A percentile compares a stretch with the other conserved stretches of the same genome.
phyloP scores from a whole-genome alignment of 2,329 filamentous ascomycete species.

The Aspergillus amoenus region DNA sequence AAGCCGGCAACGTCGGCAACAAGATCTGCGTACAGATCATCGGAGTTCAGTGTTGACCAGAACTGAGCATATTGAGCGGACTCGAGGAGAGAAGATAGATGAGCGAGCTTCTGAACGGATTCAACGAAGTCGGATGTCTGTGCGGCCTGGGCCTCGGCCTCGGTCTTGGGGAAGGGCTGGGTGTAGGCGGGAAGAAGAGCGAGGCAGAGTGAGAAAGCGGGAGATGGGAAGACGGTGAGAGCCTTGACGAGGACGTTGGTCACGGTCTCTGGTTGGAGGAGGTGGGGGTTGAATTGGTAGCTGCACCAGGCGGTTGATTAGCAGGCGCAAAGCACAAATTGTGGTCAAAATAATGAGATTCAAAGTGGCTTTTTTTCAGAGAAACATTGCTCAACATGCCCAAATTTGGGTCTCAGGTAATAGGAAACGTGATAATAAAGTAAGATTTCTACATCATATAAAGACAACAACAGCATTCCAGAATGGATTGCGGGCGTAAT shows the following conservation, averaged over 20 bases:
- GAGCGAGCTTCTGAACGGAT: conserved; percentile 82
- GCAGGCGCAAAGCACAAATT: neutral
- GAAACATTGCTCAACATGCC: conserved; percentile 69
- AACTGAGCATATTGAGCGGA: conserved; percentile 87
- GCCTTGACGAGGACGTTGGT: conserved; percentile 99
- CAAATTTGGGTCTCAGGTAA: conserved; percentile 73
- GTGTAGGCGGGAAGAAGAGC: conserved; percentile 88
- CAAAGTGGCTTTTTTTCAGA: conserved; percentile 55
- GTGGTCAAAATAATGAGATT: neutral
- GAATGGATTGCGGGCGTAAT: neutral
- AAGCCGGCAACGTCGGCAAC: conserved; percentile 93
- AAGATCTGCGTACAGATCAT: conserved; percentile 93
- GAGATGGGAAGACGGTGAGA: conserved; percentile 92
- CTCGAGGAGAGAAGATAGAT: conserved; percentile 83
- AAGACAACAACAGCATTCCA: conserved; percentile 8
- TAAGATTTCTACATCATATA: conserved; percentile 69
- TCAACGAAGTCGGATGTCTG: conserved; percentile 65
- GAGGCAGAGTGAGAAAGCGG: conserved; percentile 91
- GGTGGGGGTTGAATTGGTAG: conserved; percentile 99
- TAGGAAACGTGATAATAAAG: conserved; percentile 84
- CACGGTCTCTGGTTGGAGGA: conserved; percentile 92
- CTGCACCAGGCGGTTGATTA: conserved; percentile 48
- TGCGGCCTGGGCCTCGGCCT: conserved; percentile 41
- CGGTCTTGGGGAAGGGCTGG: conserved; percentile 60
- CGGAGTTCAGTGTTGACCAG: conserved; percentile 88